A percentile compares a stretch with the other conserved stretches of the same genome.
Evolutionary conservation across 2,329 filamentous ascomycete genomes (phyloP).

Genomic region (Diaporthe ampelina): DNA sequence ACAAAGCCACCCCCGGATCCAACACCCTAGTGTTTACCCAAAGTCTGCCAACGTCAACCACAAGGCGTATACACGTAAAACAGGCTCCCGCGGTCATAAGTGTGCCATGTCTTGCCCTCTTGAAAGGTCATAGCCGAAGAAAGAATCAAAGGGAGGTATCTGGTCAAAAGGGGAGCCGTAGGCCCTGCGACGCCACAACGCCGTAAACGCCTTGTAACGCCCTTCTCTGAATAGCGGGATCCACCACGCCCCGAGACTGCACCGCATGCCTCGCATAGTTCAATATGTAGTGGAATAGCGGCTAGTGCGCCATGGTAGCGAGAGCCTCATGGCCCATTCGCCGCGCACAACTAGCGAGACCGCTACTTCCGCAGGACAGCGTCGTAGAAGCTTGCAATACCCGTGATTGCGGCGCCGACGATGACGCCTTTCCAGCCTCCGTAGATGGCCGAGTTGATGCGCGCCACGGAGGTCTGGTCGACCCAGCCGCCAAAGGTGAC

Average conservation of each 20-base stretch:
- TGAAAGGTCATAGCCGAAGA: constrained; percentile 10
- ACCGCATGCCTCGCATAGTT: constrained; percentile 1
- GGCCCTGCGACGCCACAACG: constrained; percentile 40
- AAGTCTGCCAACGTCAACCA: background rate
- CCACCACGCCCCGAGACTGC: constrained; percentile 8
- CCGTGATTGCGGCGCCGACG: constrained; percentile 77
- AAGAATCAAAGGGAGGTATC: constrained; percentile 38
- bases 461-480: constrained; percentile 69
- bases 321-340: background rate
- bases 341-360: background rate
- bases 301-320: background rate
- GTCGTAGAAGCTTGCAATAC: constrained; percentile 81
- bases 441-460: constrained; percentile 76
- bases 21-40: background rate
- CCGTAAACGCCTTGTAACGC: constrained; percentile 39
- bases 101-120: background rate
- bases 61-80: background rate
- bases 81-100: background rate
- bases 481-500: constrained; percentile 74
- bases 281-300: constrained; percentile 8
- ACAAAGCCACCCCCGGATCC: background rate
- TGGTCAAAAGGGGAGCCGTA: constrained; percentile 31
- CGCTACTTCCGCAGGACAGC: constrained; percentile 78
- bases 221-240: constrained; percentile 19
- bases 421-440: constrained; percentile 80